Base-by-base conservation (phyloP, 306 rosid species). In the Rubus idaeus region DNA sequence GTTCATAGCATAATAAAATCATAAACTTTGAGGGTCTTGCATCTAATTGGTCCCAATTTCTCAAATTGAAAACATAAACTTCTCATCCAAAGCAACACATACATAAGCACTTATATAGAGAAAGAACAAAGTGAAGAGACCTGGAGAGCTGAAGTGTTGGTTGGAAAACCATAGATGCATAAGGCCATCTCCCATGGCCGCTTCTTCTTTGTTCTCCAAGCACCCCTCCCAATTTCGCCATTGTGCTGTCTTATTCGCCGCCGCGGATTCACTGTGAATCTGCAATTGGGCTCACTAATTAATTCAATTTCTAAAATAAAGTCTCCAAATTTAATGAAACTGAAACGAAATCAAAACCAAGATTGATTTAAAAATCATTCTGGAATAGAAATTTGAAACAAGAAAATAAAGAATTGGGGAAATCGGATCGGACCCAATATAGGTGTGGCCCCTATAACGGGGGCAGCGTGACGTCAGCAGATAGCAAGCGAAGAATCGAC, bases 151-250 rank as follows among this genome's bases (percentile, higher is more conserved):
- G 97, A 79, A 53, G 93, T 90, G 40, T 91, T 88, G 11, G 98
- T 89, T 56, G 97, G 99, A 83, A 96, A 96, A 23, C 98, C 98
- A 78, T 92, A 87, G 77, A 96, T 85, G 83, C 99, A 96, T 70
- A 92, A 77, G 70, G 90, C 96, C 99, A 96, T 96, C 79, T 96
- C 99, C 98, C 99, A 96, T 20, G 99, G 98, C 23, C 99, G 75
- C 75, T 67, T 88, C 84, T 77, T 86, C 88, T 91, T 96, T 9
- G 98, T 92, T 45, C 96, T 86, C 82, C 79, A 89, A 46, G 99
- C 99, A n/a, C 99, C 98, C 69, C 92, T 64, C 26, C 85, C 89
- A 71, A 96, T 96, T 65, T 92, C 97, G 5, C 99, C 99, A 78
- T 96, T 96, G 83, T 95, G 99, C 77, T 96, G 99, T 77, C 99